A percentile compares a stretch with the other conserved stretches of the same genome.
phyloP scores from a whole-genome alignment of 1,284 basidiomycete species.

The Ceratobasidium sp. region DNA sequence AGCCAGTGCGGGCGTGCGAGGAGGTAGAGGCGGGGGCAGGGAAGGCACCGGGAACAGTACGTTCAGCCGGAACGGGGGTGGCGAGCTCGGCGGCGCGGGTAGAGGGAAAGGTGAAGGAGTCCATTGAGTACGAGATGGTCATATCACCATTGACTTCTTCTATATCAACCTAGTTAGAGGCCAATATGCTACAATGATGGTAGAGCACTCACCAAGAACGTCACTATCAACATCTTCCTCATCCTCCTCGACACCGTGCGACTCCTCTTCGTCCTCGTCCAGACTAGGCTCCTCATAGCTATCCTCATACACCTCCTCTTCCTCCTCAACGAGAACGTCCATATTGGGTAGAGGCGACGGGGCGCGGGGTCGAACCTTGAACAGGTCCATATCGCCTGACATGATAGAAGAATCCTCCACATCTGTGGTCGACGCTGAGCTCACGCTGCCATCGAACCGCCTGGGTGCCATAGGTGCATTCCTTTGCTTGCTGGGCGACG shows the following conservation, averaged over 20 bases:
- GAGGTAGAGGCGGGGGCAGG: not conserved
- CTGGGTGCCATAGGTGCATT: slow-evolving; percentile 15
- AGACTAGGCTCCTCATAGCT: slow-evolving; percentile 31
- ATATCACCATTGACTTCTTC: slow-evolving; percentile 23
- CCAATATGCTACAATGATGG: not conserved
- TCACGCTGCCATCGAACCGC: slow-evolving; percentile 41
- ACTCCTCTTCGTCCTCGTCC: slow-evolving; percentile 34
- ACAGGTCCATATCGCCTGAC: slow-evolving; percentile 1
- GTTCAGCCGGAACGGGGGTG: not conserved
- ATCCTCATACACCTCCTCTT: slow-evolving; percentile 40
- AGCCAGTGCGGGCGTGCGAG: slow-evolving; percentile 27
- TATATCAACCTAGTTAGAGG: not conserved
- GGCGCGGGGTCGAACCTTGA: slow-evolving; percentile 4
- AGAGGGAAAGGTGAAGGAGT: not conserved
- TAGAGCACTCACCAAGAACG: slow-evolving; percentile 17
- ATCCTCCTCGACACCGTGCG: slow-evolving; percentile 35
- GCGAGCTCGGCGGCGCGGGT: not conserved
- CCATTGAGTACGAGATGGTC: not conserved
- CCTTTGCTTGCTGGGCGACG: slow-evolving; percentile 3
- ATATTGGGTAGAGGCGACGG: slow-evolving; percentile 33
- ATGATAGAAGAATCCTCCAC: not conserved
- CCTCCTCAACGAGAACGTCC: slow-evolving; percentile 37
- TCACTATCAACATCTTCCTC: slow-evolving; percentile 30
- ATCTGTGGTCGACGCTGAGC: slow-evolving; percentile 41
- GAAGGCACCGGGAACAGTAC: slow-evolving; percentile 2